Evolutionary conservation across 345 rosid genomes (phyloP).

Genomic region (Leavenworthia alabamica): DNA sequence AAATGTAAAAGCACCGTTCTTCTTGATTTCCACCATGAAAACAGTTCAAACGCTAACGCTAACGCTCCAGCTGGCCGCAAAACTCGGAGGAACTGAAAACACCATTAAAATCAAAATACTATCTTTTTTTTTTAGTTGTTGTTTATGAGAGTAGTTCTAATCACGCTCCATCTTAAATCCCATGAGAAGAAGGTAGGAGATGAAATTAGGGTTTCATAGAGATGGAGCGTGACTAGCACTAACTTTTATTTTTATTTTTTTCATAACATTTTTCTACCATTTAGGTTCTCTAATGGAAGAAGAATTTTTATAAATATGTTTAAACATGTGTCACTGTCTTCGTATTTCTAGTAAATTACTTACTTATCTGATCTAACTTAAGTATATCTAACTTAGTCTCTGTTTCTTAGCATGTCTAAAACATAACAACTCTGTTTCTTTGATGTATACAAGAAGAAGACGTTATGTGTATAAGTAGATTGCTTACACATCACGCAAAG

Average conservation of each 20-base stretch:
- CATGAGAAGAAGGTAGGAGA: slow-evolving; percentile 18
- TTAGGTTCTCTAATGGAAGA: slow-evolving; percentile 30
- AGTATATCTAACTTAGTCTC: neutral
- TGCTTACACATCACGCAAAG: slow-evolving; percentile 33
- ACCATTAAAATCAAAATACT: slow-evolving; percentile 29
- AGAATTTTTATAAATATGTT: slow-evolving; percentile 25
- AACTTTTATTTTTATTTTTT: slow-evolving; percentile 21
- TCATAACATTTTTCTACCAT: slow-evolving; percentile 29
- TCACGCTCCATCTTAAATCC: slow-evolving; percentile 45
- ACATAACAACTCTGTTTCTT: neutral
- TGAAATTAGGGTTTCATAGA: slow-evolving; percentile 23
- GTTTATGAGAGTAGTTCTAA: slow-evolving; percentile 47
- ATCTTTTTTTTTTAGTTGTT: slow-evolving; percentile 1
- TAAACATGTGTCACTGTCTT: slow-evolving; percentile 24
- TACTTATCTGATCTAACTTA: neutral
- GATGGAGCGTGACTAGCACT: slow-evolving; percentile 58
- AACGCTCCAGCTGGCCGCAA: slow-evolving; percentile 24
- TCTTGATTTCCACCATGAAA: slow-evolving; percentile 65
- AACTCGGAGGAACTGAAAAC: slow-evolving; percentile 27
- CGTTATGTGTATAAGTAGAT: slow-evolving; percentile 35
- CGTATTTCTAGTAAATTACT: neutral
- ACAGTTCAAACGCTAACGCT: slow-evolving; percentile 24
- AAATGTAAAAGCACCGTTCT: slow-evolving; percentile 87
- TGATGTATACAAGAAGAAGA: neutral
- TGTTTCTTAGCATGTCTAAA: neutral